Conservation (phyloP, 2,329 filamentous ascomycete genomes). For the Aspergillus novofumigatus region DNA sequence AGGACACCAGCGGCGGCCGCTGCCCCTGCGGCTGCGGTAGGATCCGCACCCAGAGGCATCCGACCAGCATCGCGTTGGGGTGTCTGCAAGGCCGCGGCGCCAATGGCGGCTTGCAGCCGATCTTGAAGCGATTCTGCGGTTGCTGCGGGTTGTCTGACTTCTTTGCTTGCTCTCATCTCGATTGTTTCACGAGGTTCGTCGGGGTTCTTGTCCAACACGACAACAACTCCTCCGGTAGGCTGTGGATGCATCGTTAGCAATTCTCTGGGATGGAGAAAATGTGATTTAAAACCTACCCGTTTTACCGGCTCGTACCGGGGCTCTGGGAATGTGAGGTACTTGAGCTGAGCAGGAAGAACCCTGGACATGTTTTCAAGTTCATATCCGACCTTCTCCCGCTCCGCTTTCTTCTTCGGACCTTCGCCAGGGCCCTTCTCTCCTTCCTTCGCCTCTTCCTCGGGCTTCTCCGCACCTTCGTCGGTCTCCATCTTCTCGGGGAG, state of each 20-base stretch:
- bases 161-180: constrained; percentile 88
- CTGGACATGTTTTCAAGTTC: constrained; percentile 96
- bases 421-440: constrained; percentile 58
- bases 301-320: constrained; percentile 91
- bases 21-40: constrained; percentile 46
- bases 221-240: constrained; percentile 88
- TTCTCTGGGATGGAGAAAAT: background rate
- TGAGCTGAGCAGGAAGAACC: constrained; percentile 86
- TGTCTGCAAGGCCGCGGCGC: constrained; percentile 29
- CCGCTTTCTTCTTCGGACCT: constrained; percentile 77
- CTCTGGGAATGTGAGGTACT: constrained; percentile 89
- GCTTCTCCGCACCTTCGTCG: constrained; percentile 53
- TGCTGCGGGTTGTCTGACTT: constrained; percentile 40
- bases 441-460: constrained; percentile 56
- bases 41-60: constrained; percentile 16
- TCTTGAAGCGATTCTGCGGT: constrained; percentile 40
- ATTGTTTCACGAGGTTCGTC: constrained; percentile 74
- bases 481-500: constrained; percentile 82
- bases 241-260: constrained; percentile 46
- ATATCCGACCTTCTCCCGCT: constrained; percentile 96
- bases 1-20: constrained; percentile 74
- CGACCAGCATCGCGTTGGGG: constrained; percentile 27
- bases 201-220: constrained; percentile 81
- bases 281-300: constrained; percentile 57
- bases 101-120: constrained; percentile 39